Percentiles rank a stretch among this genome's conserved stretches.
Conservation (phyloP, 2,329 filamentous ascomycete genomes). For the Escovopsis weberi region DNA sequence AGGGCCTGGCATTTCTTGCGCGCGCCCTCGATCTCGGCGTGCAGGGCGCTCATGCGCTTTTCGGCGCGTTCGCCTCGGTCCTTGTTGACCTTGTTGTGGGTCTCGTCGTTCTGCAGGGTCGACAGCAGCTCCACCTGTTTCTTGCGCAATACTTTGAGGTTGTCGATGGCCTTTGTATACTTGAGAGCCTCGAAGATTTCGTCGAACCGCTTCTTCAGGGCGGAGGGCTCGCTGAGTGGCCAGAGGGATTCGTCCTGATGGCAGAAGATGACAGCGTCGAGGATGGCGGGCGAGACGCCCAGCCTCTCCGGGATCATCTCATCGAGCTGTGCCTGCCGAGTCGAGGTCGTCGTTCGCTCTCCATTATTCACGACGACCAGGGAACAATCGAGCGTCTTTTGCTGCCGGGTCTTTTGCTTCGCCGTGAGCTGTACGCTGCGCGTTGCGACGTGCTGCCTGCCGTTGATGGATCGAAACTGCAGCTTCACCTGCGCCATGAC, state of each 20-base stretch:
- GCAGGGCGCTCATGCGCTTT: slow-evolving; percentile 49
- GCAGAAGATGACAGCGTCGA: slow-evolving; percentile 95
- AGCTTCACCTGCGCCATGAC: slow-evolving; percentile 86
- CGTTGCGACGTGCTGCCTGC: slow-evolving; percentile 67
- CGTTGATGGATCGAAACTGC: slow-evolving; percentile 65
- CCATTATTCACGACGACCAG: slow-evolving; percentile 65
- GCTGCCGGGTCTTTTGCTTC: slow-evolving; percentile 60
- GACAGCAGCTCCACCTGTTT: slow-evolving; percentile 63
- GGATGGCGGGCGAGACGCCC: slow-evolving; percentile 76
- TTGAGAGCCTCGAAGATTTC: slow-evolving; percentile 96
- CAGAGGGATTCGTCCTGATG: slow-evolving; percentile 96
- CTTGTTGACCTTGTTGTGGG: slow-evolving; percentile 69
- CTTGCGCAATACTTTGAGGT: slow-evolving; percentile 77
- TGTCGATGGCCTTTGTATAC: slow-evolving; percentile 94
- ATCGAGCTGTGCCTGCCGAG: slow-evolving; percentile 68
- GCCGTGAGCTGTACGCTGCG: slow-evolving; percentile 75
- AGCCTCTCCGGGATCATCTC: slow-evolving; percentile 71
- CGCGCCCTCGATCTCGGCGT: slow-evolving; percentile 50
- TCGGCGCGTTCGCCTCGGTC: slow-evolving; percentile 63
- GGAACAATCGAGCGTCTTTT: slow-evolving; percentile 75
- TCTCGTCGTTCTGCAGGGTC: slow-evolving; percentile 59
- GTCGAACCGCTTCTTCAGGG: slow-evolving; percentile 87
- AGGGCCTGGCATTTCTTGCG: slow-evolving; percentile 43
- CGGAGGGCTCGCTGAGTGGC: slow-evolving; percentile 80
- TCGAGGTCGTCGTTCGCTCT: slow-evolving; percentile 65